Conservation (phyloP, 2,329 filamentous ascomycete species). For the Gnomoniopsis smithogilvyi region DNA sequence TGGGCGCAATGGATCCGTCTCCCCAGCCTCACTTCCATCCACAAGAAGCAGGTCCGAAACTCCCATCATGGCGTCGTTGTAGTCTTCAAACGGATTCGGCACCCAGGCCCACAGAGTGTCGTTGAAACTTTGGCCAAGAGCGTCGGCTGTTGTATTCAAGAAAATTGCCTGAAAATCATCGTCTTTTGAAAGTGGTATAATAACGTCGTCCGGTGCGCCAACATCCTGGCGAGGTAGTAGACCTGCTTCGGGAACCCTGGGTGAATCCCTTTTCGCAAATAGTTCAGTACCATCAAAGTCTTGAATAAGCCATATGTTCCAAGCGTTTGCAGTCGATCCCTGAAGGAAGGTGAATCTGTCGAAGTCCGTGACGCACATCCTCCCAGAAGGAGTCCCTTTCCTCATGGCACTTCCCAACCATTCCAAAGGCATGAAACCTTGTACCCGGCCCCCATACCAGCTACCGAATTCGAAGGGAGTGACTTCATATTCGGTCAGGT, state of each 20-base stretch:
- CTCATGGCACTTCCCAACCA: conserved; percentile 28
- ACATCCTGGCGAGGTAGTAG: not conserved
- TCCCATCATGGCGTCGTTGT: conserved; percentile 24
- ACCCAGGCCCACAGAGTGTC: conserved; percentile 27
- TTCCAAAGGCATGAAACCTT: conserved; percentile 27
- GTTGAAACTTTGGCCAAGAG: conserved; percentile 28
- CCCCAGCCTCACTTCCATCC: conserved; percentile 29
- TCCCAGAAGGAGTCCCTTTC: conserved; percentile 20
- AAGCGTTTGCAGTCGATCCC: conserved; percentile 27
- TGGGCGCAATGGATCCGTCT: conserved; percentile 27
- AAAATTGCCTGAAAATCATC: too few relatives aligned
- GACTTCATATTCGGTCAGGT: conserved; percentile 30
- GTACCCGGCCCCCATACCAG: conserved; percentile 27
- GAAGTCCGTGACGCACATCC: conserved; percentile 29
- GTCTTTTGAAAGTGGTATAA: too few relatives aligned
- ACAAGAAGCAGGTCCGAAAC: conserved; percentile 25
- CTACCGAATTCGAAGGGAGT: conserved; percentile 31
- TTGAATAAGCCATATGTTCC: conserved; percentile 26
- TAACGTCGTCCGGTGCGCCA: not conserved
- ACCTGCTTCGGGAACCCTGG: too few relatives aligned
- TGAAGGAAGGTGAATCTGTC: conserved; percentile 30
- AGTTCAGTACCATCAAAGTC: conserved; percentile 24
- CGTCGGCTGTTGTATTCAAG: conserved; percentile 21
- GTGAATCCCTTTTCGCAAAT: not conserved
- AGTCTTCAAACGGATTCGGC: conserved; percentile 30